Percentiles rank a stretch among this genome's conserved stretches.
phyloP scores from a whole-genome alignment of 176 grass and related monocot species.

The Hsuehochloa calcarea region DNA sequence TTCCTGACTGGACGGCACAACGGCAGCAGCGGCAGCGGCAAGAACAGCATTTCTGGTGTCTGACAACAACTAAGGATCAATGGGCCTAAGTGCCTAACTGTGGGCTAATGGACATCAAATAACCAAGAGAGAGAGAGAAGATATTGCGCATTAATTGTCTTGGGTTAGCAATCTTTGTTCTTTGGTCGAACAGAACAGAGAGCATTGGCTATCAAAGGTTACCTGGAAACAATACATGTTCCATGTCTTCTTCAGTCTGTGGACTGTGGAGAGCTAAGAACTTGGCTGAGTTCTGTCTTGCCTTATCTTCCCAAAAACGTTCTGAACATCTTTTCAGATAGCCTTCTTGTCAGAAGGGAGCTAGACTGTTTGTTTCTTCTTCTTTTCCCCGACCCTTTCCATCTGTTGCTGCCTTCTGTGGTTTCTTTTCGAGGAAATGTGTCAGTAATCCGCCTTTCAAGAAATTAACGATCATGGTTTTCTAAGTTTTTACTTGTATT shows the following conservation, averaged over 20 bases:
- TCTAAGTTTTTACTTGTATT: too few species aligned
- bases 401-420: neutral
- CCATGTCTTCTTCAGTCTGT: neutral
- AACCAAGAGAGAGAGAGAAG: neutral
- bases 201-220: neutral
- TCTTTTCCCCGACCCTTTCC: neutral
- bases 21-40: neutral
- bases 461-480: neutral
- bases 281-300: too few species aligned
- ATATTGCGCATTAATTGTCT: neutral
- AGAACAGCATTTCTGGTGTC: neutral
- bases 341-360: neutral
- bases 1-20: constrained; percentile 12
- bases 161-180: neutral
- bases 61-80: neutral
- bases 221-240: neutral
- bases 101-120: neutral
- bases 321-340: neutral
- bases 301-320: neutral
- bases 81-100: neutral
- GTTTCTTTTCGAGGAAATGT: constrained; percentile 5
- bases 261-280: too few species aligned
- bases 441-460: neutral
- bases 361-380: neutral
- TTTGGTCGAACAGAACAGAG: neutral